phyloP scores from a whole-genome alignment of 2,329 filamentous ascomycete species.

The Xylaria sp. region DNA sequence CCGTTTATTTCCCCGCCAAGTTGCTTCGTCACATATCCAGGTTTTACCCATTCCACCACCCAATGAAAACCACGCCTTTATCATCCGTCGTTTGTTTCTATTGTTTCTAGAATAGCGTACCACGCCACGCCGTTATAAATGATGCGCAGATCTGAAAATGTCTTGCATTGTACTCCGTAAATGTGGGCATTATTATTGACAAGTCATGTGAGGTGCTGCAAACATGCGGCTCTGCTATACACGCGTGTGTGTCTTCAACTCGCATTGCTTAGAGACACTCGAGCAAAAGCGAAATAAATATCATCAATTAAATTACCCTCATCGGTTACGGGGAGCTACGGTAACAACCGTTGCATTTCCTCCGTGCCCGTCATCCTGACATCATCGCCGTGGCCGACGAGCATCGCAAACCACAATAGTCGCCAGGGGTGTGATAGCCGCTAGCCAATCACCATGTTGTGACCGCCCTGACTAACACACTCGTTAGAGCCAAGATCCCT shows the following conservation, averaged over 20 bases:
- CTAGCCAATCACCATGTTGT: conserved; percentile 17
- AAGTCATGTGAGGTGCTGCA: not conserved
- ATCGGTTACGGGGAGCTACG: too few relatives aligned
- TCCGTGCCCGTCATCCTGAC: conserved; percentile 12
- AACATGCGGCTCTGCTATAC: not conserved
- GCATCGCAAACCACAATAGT: not conserved
- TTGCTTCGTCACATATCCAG: too few relatives aligned
- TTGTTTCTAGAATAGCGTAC: too few relatives aligned
- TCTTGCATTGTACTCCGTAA: not conserved
- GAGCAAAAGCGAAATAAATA: too few relatives aligned
- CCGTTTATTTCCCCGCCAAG: not conserved
- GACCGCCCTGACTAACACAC: conserved; percentile 9
- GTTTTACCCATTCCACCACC: too few relatives aligned
- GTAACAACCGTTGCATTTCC: not conserved
- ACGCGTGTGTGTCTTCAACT: not conserved
- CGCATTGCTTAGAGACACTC: not conserved
- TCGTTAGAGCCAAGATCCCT: not conserved
- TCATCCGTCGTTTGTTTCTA: too few relatives aligned
- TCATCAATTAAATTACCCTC: too few relatives aligned
- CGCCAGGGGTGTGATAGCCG: conserved; percentile 4
- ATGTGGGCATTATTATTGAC: too few relatives aligned
- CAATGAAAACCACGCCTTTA: not conserved
- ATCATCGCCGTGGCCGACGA: conserved; percentile 2
- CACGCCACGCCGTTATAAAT: not conserved
- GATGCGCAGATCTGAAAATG: not conserved